Evolutionary conservation across 1,139 yeast species (phyloP).

Genomic region (Zygosaccharomyces sapae): DNA sequence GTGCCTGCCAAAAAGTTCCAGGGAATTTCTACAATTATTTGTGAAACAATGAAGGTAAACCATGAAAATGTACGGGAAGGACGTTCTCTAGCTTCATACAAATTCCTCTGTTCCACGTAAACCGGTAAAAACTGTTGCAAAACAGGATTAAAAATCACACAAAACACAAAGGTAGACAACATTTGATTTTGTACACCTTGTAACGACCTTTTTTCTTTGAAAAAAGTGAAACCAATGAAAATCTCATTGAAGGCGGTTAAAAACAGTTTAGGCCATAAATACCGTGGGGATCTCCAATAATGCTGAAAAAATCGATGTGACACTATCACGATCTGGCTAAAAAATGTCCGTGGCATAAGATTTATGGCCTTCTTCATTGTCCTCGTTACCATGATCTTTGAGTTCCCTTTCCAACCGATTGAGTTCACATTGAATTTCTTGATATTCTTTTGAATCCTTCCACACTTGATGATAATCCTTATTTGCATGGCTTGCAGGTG

Average conservation of each 20-base stretch:
- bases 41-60: slow-evolving; percentile 55
- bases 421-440: slow-evolving; percentile 43
- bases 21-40: slow-evolving; percentile 69
- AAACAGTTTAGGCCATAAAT: slow-evolving; percentile 52
- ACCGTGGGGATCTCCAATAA: slow-evolving; percentile 61
- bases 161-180: slow-evolving; percentile 67
- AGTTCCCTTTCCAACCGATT: slow-evolving; percentile 44
- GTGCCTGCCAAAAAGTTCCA: slow-evolving; percentile 68
- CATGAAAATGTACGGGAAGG: slow-evolving; percentile 67
- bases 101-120: slow-evolving; percentile 65
- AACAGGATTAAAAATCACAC: slow-evolving; percentile 55
- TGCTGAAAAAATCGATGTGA: slow-evolving; percentile 51
- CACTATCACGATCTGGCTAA: slow-evolving; percentile 50
- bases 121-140: slow-evolving; percentile 72
- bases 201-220: slow-evolving; percentile 55
- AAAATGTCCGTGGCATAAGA: slow-evolving; percentile 46
- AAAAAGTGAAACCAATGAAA: slow-evolving; percentile 74
- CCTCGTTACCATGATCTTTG: slow-evolving; percentile 8
- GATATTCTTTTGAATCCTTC: slow-evolving; percentile 54
- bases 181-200: slow-evolving; percentile 62
- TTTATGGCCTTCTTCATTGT: slow-evolving; percentile 13
- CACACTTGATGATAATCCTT: slow-evolving; percentile 67
- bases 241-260: slow-evolving; percentile 48
- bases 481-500: slow-evolving; percentile 70
- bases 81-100: slow-evolving; percentile 87